Conservation (phyloP, 1,139 yeast species). For the Eremothecium gossypii region DNA sequence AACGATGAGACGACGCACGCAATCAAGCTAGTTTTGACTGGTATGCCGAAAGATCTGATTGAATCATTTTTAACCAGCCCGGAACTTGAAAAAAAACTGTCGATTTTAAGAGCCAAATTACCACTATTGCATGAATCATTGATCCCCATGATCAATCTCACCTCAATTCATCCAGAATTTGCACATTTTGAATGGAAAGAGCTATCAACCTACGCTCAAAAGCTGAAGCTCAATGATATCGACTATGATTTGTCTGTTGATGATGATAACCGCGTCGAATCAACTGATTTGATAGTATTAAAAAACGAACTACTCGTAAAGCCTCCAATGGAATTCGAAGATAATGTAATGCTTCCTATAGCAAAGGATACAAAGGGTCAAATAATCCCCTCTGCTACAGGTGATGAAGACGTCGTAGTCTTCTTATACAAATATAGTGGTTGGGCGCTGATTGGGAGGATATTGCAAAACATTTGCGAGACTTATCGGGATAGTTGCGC, state of each 20-base stretch:
- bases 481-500: constrained; percentile 28
- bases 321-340: constrained; percentile 35
- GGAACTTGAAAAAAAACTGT: constrained; percentile 46
- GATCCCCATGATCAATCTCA: constrained; percentile 51
- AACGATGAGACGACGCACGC: constrained; percentile 46
- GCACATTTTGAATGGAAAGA: constrained; percentile 56
- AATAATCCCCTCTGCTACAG: constrained; percentile 38
- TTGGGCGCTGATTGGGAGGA: constrained; percentile 76
- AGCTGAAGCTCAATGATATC: constrained; percentile 25
- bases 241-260: constrained; percentile 30
- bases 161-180: constrained; percentile 54
- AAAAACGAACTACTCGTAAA: constrained; percentile 34
- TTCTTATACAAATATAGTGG: constrained; percentile 74
- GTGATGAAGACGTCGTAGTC: constrained; percentile 47
- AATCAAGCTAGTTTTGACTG: constrained; percentile 41
- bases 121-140: constrained; percentile 47
- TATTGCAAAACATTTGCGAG: constrained; percentile 53
- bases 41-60: constrained; percentile 48
- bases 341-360: constrained; percentile 34
- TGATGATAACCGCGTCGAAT: constrained; percentile 16
- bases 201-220: constrained; percentile 51
- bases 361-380: constrained; percentile 64
- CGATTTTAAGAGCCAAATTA: constrained; percentile 59
- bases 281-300: constrained; percentile 31
- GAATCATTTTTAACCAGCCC: constrained; percentile 50